These are phyloP conservation scores for Blastobotrys mokoenaii DNA, from an alignment of 805 yeast genomes.

Conservation along the genomic window DNA sequence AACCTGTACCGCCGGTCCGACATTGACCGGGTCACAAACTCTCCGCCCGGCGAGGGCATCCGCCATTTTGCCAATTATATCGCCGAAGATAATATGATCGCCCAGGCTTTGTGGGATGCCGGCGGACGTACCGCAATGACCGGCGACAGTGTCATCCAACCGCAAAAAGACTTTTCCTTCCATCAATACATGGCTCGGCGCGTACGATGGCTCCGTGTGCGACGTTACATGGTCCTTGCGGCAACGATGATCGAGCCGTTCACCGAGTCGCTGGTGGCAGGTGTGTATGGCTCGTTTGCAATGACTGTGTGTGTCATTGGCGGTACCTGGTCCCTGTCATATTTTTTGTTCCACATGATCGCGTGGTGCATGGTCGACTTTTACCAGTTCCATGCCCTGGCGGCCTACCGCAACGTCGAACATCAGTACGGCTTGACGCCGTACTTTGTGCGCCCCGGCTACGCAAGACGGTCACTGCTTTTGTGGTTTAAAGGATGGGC, in stretches of 20 bases:
- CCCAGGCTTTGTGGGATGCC: conserved; percentile 68
- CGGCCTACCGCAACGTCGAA: conserved; percentile 23
- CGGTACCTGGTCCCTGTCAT: conserved; percentile 12
- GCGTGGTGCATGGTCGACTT: conserved; percentile 63
- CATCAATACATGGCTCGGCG: conserved; percentile 58
- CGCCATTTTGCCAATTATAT: conserved; percentile 69
- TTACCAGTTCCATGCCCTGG: conserved; percentile 43
- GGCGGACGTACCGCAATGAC: conserved; percentile 70
- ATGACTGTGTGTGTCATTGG: conserved; percentile 37
- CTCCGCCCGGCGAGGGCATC: conserved; percentile 36
- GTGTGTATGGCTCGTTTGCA: conserved; percentile 56
- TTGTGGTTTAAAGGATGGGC: conserved; percentile 48
- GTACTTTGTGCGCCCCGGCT: conserved; percentile 20
- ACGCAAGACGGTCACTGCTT: conserved; percentile 15
- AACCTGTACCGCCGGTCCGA: conserved; percentile 65
- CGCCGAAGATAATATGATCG: conserved; percentile 92
- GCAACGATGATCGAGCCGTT: conserved; percentile 84
- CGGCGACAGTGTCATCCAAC: conserved; percentile 73
- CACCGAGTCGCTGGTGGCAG: conserved; percentile 67
- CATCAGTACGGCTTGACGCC: conserved; percentile 17
- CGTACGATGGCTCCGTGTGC: conserved; percentile 76
- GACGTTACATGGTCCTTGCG: conserved; percentile 78
- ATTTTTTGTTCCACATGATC: conserved; percentile 45
- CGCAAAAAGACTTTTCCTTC: conserved; percentile 38
- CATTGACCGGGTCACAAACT: conserved; percentile 31